Base-by-base conservation (phyloP, 1,284 basidiomycete species). In the Fistulinella cinereoalba region DNA sequence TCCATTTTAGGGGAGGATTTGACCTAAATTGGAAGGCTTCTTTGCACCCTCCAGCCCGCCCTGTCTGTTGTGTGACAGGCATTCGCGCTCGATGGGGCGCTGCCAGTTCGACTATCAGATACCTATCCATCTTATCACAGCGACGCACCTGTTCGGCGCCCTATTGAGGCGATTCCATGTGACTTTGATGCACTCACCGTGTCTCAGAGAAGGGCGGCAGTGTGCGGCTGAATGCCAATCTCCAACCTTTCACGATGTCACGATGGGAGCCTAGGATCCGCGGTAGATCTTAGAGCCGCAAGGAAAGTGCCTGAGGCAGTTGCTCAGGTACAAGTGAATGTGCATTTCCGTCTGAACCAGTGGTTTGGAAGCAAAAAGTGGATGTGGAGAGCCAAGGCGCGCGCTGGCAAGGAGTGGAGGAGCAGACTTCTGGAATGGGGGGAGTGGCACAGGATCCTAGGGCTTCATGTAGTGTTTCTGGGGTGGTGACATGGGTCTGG, bases 1-100 rank as follows among this genome's bases (percentile, higher is more conserved):
- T 59, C 62, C 62, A 50, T 62, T 58, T 62, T 53, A 47, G 60
- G 64, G 59, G 51, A 43, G 40, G 62, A 65, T 64, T 58, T 60
- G 58, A 51, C 61, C 52, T 44, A 48, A 51, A 43, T 47, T 52
- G 52, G 64, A 61, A 52, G 46, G 33, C 58, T 66, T 67, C 65
- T 63, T 48, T 65, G 56, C 49, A 56, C 54, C 37, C 42, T 62
- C 52, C 50, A 42, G 36, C 51, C 37, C 51, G 44, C 54, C 42
- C 41, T 57, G 50, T 49, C 49, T 29, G 50, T 2, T 41, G n/a
- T 21, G 21, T 61, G 65, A 64, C 61, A 62, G 64, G 60, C 40
- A 3, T 27, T 59, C 37, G 28, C 31, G 52, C 47, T 52, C 46
- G 52, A 60, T 60, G 49, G 25, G 39, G 4, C 43, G 44, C 44